Evolutionary conservation across 208 protist genomes (phyloP).

Genomic region (Tritrichomonas foetus): DNA sequence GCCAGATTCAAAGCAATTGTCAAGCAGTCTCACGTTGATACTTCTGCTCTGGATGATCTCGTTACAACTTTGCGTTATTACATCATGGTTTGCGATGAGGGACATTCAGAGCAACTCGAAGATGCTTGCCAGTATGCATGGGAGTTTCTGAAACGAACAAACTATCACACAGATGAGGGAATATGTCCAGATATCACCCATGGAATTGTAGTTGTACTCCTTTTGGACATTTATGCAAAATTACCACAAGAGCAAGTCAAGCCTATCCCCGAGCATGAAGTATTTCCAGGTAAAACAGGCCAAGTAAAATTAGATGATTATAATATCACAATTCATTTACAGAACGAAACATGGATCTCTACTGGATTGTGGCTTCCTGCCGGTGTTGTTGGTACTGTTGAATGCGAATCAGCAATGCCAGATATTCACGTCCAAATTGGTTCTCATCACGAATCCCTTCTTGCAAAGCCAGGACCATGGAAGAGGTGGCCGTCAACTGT

Average conservation of each 20-base stretch:
- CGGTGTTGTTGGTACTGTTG: background rate
- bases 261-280: background rate
- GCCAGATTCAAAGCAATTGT: too few relatives aligned
- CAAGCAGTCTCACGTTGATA: too few relatives aligned
- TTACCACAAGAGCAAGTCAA: background rate
- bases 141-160: background rate
- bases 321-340: background rate
- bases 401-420: background rate
- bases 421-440: background rate
- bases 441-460: background rate
- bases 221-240: background rate
- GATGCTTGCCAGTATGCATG: background rate
- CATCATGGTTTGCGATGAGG: background rate
- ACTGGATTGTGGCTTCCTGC: constrained; percentile 13
- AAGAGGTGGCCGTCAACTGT: background rate
- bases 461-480: background rate
- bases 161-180: background rate
- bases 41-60: background rate
- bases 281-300: background rate
- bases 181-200: background rate
- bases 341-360: background rate
- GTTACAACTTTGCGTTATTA: background rate
- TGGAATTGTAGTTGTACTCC: background rate
- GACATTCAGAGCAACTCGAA: background rate
- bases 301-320: background rate